Conservation (phyloP, 495 filamentous ascomycete species). For the Jackrogersella minutella region DNA sequence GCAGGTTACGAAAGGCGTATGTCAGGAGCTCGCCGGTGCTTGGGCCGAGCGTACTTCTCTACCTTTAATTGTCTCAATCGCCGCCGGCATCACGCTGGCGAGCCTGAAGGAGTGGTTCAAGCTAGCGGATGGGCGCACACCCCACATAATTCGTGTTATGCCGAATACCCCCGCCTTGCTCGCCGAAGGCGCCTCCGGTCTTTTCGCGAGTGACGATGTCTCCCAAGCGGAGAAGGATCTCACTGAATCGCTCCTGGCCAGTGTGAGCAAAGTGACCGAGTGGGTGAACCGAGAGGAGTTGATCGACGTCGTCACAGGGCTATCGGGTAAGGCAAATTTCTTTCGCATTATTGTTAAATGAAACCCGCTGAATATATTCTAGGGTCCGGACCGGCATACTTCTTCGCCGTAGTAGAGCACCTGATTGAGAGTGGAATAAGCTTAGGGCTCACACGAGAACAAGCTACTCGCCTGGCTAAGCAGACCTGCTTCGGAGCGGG, state of each 20-base stretch:
- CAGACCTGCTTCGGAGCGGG: constrained; percentile 49
- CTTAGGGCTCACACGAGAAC: constrained; percentile 44
- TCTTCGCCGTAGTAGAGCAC: constrained; percentile 49
- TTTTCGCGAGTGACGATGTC: constrained; percentile 46
- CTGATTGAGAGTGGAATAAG: constrained; percentile 44
- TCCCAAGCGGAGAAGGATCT: constrained; percentile 45
- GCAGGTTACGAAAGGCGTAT: constrained; percentile 47
- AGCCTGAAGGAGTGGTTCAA: constrained; percentile 46
- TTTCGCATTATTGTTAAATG: not conserved
- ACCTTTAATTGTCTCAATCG: constrained; percentile 53
- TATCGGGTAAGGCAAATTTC: constrained; percentile 44
- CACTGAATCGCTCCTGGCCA: constrained; percentile 38
- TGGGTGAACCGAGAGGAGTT: constrained; percentile 49
- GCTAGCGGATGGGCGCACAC: constrained; percentile 43
- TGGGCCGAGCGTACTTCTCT: constrained; percentile 42
- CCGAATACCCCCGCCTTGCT: constrained; percentile 52
- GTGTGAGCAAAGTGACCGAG: constrained; percentile 44
- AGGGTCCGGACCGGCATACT: constrained; percentile 50
- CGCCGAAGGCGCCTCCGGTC: constrained; percentile 48
- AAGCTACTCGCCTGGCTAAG: constrained; percentile 46
- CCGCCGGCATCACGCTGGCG: constrained; percentile 46
- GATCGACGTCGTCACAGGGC: constrained; percentile 48
- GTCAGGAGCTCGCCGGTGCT: constrained; percentile 44
- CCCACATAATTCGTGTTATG: constrained; percentile 50
- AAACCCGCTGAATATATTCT: constrained; percentile 4